Base-by-base conservation (phyloP, 768 basidiomycete genomes). In the Punctularia strigosozonata region DNA sequence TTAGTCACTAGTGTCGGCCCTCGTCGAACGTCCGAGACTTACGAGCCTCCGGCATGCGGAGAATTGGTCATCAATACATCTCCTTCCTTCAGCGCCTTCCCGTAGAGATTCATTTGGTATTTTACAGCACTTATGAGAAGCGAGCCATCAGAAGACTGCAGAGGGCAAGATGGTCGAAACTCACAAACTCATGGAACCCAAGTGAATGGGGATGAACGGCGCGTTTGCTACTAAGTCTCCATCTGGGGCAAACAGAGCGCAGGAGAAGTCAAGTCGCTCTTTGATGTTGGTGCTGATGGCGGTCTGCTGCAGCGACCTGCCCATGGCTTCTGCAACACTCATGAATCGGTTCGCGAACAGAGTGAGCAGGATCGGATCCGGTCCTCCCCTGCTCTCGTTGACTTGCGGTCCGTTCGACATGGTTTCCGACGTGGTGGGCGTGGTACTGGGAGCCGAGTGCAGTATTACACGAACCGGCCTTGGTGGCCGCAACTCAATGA, bases 301-400 rank as follows among this genome's bases (percentile, higher is more conserved):
- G 0, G 90, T 92, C 56, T 92, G 85, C 56, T 84, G 87, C 18
- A 92, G 64, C 1, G 85, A 85, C 36, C 85, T 69, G 7, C 90
- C 91, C 90, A 94, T 95, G 7, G 90, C 90, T 55, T 94, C 90
- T 6, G 90, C 90, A 15, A 97, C 87, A 50, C 86, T 86, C 92
- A 97, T 97, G 63, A 97, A 92, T 31, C 92, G 83, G 52, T 95
- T 92, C 8, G 89, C 86, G 50, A 95, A 97, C 37, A 98, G 74
- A 1, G 89, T 88, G 33, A 95, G 67, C 22, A 90, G 64, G 46
- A 92, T 87, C 0, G 88, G 85, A 55, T 94, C 90, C 8, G 86
- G 80, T 14, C 68, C 71, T 50, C n/a, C n/a, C n/a, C n/a, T n/a
- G n/a, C n/a, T n/a, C n/a, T n/a, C n/a, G n/a, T n/a, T n/a, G n/a